Base-by-base conservation (phyloP, 768 basidiomycete genomes). In the Pulveroboletus sp. region DNA sequence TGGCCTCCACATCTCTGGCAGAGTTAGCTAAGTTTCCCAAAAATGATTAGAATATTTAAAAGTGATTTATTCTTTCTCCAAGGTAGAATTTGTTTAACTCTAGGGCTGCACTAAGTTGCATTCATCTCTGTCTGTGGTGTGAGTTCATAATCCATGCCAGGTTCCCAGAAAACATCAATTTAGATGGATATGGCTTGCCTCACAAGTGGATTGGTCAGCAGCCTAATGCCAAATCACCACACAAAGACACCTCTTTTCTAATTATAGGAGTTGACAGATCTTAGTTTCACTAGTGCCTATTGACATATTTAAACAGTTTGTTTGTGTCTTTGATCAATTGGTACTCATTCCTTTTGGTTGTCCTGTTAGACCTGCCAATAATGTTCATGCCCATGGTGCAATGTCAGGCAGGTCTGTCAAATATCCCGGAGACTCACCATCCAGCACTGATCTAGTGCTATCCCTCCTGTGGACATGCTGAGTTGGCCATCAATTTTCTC, bases 401-500 rank as follows among this genome's bases (percentile, higher is more conserved):
- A 27, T 8, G 31, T 2, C 12, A 16, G 6, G 13, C 13, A 27
- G 22, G 14, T 16, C 2, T 32, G 5, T 32, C 59, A 23, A 61
- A 43, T 22, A 9, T 10, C n/a, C n/a, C n/a, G n/a, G n/a, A n/a
- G n/a, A n/a, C n/a, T n/a, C n/a, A n/a, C n/a, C n/a, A n/a, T n/a
- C n/a, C n/a, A n/a, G n/a, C n/a, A n/a, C n/a, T 3, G 19, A 10
- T 10, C 20, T 41, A 62, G 60, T 49, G 48, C 11, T 46, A 58
- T 24, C 49, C 61, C 19, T 43, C 44, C 32, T 27, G 44, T 39
- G 51, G 43, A 17, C 42, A 43, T 13, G 49, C 65, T 38, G 50
- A 47, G 23, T n/a, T 65, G 35, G 17, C 50, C 16, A 49, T 65
- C 17, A 68, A 78, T 43, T 73, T 79, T 49, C 50, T 77, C 17